These are phyloP conservation scores for Phytophthora palmivora DNA, from an alignment of 352 stramenopile species.

Conservation along the genomic window DNA sequence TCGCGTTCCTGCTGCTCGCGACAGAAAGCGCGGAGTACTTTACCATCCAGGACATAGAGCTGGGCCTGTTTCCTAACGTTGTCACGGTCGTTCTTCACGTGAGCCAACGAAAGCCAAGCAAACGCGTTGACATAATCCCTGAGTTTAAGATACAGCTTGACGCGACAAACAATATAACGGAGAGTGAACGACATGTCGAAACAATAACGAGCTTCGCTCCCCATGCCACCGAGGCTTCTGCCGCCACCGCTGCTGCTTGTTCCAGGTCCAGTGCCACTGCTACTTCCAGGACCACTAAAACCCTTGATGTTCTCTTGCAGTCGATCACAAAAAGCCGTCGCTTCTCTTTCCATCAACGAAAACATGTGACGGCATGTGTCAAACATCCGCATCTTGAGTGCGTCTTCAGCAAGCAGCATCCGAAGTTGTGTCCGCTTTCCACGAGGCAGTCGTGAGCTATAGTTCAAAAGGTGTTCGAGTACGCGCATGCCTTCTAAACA, in stretches of 20 bases:
- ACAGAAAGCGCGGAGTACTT: conserved; percentile 61
- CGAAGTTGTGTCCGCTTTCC: conserved; percentile 82
- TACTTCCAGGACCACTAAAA: conserved; percentile 52
- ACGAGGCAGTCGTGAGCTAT: conserved; percentile 71
- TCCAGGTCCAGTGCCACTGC: conserved; percentile 51
- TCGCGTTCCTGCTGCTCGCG: conserved; percentile 64
- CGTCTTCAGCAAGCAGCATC: conserved; percentile 84
- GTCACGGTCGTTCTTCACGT: conserved; percentile 81
- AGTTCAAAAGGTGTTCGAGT: conserved; percentile 80
- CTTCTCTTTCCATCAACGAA: conserved; percentile 74
- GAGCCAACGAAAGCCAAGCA: conserved; percentile 77
- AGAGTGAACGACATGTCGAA: conserved; percentile 86
- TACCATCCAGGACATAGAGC: conserved; percentile 72
- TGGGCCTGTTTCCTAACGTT: conserved; percentile 72
- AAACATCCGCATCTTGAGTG: conserved; percentile 75
- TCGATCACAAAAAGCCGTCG: conserved; percentile 75
- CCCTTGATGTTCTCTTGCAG: conserved; percentile 76
- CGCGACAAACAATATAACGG: conserved; percentile 72
- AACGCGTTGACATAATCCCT: conserved; percentile 65
- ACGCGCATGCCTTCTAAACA: conserved; percentile 82
- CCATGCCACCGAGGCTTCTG: conserved; percentile 72
- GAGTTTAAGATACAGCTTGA: conserved; percentile 68
- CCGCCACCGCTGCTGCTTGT: conserved; percentile 58
- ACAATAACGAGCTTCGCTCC: conserved; percentile 77
- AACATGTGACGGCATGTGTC: conserved; percentile 83